A percentile compares a stretch with the other conserved stretches of the same genome.
These are phyloP conservation scores for Bidens hawaiensis DNA, from an alignment of 140 eudicot genomes.

Conservation along the genomic window DNA sequence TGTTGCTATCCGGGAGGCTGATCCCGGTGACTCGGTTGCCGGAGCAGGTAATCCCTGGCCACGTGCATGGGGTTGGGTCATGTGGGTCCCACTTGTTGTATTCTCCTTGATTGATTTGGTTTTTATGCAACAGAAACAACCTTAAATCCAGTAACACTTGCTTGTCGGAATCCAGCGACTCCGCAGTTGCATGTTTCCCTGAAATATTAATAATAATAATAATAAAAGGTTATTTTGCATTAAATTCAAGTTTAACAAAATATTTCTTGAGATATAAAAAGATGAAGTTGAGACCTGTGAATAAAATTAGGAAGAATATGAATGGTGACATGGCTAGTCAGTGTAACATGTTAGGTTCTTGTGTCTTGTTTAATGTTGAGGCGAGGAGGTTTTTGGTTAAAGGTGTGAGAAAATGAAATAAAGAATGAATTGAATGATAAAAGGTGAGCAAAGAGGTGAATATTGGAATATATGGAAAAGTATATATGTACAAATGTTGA, in stretches of 20 bases:
- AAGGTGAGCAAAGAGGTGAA: constrained; percentile 20
- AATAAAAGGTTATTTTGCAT: too few relatives aligned
- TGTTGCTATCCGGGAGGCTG: constrained; percentile 44
- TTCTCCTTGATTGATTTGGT: constrained; percentile 49
- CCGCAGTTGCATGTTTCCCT: constrained; percentile 47
- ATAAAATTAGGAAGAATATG: constrained; percentile 39
- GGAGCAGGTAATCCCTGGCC: constrained; percentile 68
- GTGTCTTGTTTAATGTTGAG: background rate
- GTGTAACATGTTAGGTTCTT: constrained; percentile 15
- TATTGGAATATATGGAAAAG: constrained; percentile 7
- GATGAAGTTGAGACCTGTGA: constrained; percentile 41
- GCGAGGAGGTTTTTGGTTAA: background rate
- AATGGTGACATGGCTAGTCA: constrained; percentile 51
- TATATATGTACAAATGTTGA: constrained; percentile 7
- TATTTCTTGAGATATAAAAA: background rate
- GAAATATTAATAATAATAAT: background rate
- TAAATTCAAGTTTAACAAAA: background rate
- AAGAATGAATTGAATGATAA: background rate
- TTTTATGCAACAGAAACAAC: constrained; percentile 39
- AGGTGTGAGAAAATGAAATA: background rate
- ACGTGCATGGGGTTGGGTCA: constrained; percentile 43
- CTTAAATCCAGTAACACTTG: constrained; percentile 42
- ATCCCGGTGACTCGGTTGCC: constrained; percentile 51
- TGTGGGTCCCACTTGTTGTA: constrained; percentile 51
- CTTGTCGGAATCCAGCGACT: constrained; percentile 61